Base-by-base conservation (phyloP, 2,329 filamentous ascomycete genomes). In the Penicillium glabrum region DNA sequence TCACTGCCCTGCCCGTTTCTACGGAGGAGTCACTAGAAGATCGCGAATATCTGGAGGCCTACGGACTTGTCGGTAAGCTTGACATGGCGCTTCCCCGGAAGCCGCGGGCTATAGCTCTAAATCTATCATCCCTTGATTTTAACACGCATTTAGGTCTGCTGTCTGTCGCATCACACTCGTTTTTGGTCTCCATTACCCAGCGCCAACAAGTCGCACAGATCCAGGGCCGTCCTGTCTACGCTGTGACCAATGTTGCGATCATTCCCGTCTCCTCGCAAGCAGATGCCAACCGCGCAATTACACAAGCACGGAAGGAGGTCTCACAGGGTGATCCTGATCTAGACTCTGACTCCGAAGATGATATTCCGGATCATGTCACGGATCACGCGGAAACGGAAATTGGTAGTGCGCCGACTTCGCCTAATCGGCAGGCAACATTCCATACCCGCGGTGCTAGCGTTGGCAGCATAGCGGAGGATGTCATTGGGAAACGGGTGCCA, bases 201-300 rank as follows among this genome's bases (percentile, higher is more conserved):
- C 89, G 93, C 46, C 85, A 96, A 68, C 90, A 96, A 72, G 92
- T 98, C 49, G 95, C 95, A 3, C 88, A 93, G 62, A 86, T 98
- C 49, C 86, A 88, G 62, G 91, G 91, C 6, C 87, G 85, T 54
- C 88, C 93, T 0, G 80, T 98, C 54, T 99, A 96, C 73, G 87
- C 91, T 39, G 86, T 97, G 58, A 95, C 89, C 44, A 91, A 96
- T 65, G 90, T 98, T 31, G 89, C 91, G 7, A 79, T 98, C n/a
- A 96, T 96, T 6, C 95, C 95, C 1, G 86, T 95, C 52, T 85
- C 87, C 2, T 93, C 89, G 6, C 88, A 88, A 67, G 72, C 75
- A 41, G 91, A 96, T 44, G 93, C 93, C 5, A 82, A 85, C 59
- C 82, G 83, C 27, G 89, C 91, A 9, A 89, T 98, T 57, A 74